Conservation (phyloP, 257 asterid genomes). For the Nicotiana noctiflora region DNA sequence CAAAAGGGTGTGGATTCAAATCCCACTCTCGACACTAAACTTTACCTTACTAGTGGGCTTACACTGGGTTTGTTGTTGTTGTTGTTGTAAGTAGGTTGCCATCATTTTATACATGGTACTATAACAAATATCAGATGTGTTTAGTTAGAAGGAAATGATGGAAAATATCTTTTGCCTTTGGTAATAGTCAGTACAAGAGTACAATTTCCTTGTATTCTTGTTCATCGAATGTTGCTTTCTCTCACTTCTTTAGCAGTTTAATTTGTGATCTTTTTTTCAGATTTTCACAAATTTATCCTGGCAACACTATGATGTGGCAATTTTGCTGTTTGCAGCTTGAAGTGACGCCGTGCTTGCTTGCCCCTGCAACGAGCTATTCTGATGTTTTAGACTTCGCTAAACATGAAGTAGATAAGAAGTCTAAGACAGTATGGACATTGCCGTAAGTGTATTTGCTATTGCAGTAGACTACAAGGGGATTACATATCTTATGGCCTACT, state of each 20-base stretch:
- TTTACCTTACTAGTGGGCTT: too few relatives aligned
- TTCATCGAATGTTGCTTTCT: neutral
- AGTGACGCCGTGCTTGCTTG: constrained; percentile 76
- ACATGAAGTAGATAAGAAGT: constrained; percentile 25
- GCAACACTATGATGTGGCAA: constrained; percentile 4
- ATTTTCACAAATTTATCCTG: neutral
- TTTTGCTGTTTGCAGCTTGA: constrained; percentile 56
- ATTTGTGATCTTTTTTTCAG: neutral
- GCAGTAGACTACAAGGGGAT: neutral
- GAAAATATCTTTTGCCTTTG: neutral
- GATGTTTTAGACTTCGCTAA: constrained; percentile 24
- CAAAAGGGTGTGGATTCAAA: constrained; percentile 98
- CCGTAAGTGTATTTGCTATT: constrained; percentile 49
- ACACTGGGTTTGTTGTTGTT: too few relatives aligned
- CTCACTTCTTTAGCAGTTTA: neutral
- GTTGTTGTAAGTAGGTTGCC: neutral
- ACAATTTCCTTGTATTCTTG: neutral
- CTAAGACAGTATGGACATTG: constrained; percentile 68
- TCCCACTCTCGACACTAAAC: constrained; percentile 55
- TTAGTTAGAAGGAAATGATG: neutral
- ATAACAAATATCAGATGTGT: neutral
- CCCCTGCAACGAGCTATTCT: constrained; percentile 39
- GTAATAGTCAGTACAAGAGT: neutral
- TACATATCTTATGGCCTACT: neutral
- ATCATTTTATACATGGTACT: neutral